Conservation (phyloP, 148 eudicot species). For the Camellia lanceoleosa region DNA sequence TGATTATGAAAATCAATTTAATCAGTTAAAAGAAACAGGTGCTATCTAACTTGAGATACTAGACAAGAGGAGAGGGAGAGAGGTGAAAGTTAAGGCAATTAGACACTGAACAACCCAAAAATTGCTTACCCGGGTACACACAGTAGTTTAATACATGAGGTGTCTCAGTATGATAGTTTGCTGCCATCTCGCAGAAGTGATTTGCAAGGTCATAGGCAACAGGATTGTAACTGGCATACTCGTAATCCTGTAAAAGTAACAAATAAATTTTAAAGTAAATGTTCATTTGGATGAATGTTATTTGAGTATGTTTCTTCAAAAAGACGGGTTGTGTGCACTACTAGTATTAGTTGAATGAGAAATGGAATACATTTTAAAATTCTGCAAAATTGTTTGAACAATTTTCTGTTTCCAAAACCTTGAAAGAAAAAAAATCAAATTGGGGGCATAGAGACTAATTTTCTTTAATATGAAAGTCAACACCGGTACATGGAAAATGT, state of each 20-base stretch:
- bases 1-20: slow-evolving; percentile 5
- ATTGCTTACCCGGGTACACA: slow-evolving; percentile 63
- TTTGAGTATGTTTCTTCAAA: not conserved
- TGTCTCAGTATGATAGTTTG: slow-evolving; percentile 79
- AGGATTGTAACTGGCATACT: slow-evolving; percentile 93
- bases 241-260: slow-evolving; percentile 63
- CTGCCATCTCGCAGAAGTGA: slow-evolving; percentile 97
- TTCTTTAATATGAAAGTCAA: not conserved
- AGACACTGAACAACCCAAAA: not conserved
- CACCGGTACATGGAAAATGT: not conserved
- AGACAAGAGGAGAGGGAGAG: not conserved
- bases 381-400: not conserved
- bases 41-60: not conserved
- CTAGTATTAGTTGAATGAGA: no score
- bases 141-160: slow-evolving; percentile 83
- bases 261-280: not conserved
- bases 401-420: no score
- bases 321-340: no score
- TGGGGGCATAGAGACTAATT: no score
- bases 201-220: slow-evolving; percentile 86
- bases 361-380: no score
- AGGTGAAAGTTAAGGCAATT: not conserved
- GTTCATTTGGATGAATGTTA: not conserved
- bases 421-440: no score
- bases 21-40: not conserved